phyloP scores from a whole-genome alignment of 2,329 filamentous ascomycete genomes.

The Fusarium chuoi region DNA sequence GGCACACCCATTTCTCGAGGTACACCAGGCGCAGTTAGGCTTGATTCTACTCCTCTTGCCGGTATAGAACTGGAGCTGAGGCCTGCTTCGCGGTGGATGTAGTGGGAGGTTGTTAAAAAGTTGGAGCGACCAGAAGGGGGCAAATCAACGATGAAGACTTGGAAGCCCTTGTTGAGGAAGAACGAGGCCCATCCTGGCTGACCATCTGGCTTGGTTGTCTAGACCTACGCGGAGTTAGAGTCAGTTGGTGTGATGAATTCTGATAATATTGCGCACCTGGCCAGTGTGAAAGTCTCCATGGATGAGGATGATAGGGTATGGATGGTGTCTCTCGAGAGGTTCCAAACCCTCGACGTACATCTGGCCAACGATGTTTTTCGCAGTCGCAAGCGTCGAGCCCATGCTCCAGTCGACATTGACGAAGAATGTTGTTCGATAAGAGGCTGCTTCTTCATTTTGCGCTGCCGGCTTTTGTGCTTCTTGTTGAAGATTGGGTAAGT shows the following conservation, averaged over 20 bases:
- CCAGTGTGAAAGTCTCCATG: conserved; percentile 52
- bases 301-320: conserved; percentile 47
- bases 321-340: conserved; percentile 28
- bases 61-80: conserved; percentile 28
- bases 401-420: conserved; percentile 40
- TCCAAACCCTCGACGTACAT: conserved; percentile 52
- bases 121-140: conserved; percentile 53
- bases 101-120: conserved; percentile 33
- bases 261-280: conserved; percentile 35
- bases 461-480: neutral
- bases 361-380: conserved; percentile 39
- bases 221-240: conserved; percentile 44
- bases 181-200: conserved; percentile 57
- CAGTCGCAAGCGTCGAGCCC: conserved; percentile 13
- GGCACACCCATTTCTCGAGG: conserved; percentile 13
- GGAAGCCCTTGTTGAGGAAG: conserved; percentile 55
- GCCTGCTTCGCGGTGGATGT: conserved; percentile 36
- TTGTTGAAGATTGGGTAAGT: neutral
- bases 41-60: conserved; percentile 41
- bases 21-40: conserved; percentile 47
- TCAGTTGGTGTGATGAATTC: accelerated
- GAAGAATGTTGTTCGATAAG: conserved; percentile 39
- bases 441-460: conserved; percentile 14
- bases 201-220: conserved; percentile 59
- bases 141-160: conserved; percentile 57